A percentile compares a stretch with the other conserved stretches of the same genome.
These are phyloP conservation scores for Blastocystis sp. DNA, from an alignment of 352 stramenopile species.

Conservation along the genomic window DNA sequence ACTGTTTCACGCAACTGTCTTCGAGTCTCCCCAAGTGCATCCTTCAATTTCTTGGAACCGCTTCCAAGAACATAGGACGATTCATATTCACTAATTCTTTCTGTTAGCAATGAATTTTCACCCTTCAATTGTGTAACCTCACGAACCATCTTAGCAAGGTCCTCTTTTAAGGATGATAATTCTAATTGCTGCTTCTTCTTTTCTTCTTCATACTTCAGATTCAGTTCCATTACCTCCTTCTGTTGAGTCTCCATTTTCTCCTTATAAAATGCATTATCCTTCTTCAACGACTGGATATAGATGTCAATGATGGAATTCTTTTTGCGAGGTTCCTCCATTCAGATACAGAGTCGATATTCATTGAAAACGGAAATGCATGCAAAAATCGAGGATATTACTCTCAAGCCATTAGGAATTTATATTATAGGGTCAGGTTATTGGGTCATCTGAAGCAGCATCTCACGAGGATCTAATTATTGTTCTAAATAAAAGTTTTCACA, in stretches of 20 bases:
- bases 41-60: slow-evolving; percentile 63
- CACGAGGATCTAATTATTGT: too few species aligned
- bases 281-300: slow-evolving; percentile 62
- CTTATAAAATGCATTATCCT: slow-evolving; percentile 60
- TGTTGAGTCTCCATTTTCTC: slow-evolving; percentile 17
- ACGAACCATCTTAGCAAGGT: slow-evolving; percentile 29
- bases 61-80: slow-evolving; percentile 14
- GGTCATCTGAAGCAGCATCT: too few species aligned
- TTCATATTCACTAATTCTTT: slow-evolving; percentile 32
- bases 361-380: neutral
- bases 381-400: neutral
- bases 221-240: slow-evolving; percentile 9
- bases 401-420: too few species aligned
- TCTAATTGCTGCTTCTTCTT: slow-evolving; percentile 19
- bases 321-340: neutral
- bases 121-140: neutral
- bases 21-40: slow-evolving; percentile 15
- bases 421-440: too few species aligned
- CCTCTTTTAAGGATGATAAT: slow-evolving; percentile 21
- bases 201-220: neutral
- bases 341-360: neutral
- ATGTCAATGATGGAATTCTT: slow-evolving; percentile 55
- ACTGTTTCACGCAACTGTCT: slow-evolving; percentile 36
- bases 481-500: too few species aligned
- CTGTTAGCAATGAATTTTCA: slow-evolving; percentile 5